Evolutionary conservation across 2,329 filamentous ascomycete genomes (phyloP), one percentile per base, ranked within the genome.

Genomic region (Chrysoporthe deuterocubensis): DNA sequence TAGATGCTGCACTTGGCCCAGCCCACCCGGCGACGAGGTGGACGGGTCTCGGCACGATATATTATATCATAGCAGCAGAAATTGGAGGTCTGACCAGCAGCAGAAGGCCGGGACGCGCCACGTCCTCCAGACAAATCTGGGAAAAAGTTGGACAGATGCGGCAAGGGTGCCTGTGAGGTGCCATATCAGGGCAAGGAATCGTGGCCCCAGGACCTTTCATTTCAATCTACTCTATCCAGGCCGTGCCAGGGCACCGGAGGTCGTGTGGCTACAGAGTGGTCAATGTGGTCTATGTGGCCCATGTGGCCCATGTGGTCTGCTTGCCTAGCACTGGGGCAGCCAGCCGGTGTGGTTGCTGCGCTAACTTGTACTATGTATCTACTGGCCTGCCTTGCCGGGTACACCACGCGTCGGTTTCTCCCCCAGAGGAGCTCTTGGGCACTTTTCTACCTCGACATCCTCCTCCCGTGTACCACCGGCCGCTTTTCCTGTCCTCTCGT

Each of bases 401-500:
- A 50, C 50, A 52, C 48, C 50, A 54, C 50, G 50, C 26, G 26
- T 32, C 32, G 32, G 9, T 32, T 60, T 32, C 21, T 21, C 40
- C n/a, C 37, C 57, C n/a, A 34, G 32, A 54, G 32, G 26, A 32
- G 40, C 13, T 16, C 37, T 40, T 13, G 57, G 44, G 18, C 26
- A 60, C 57, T 60, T 60, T 42, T 60, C 37, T 60, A 11, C 57
- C n/a, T 40, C 34, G 16, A 43, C 40, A 32, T 42, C 40, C 9
- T 42, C 13, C n/a, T 32, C 14, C 40, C 9, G n/a, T 43, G 21
- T 43, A 43, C 57, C 9, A 16, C 34, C 57, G 44, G n/a, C 44
- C 21, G 8, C 16, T 14, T 60, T 60, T 18, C 57, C 44, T 43
- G 57, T 60, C 57, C n/a, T 21, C 32, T 60, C 57, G 57, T 60